Evolutionary conservation across 2,329 filamentous ascomycete species (phyloP).

Genomic region (Pseudogymnoascus sp.): DNA sequence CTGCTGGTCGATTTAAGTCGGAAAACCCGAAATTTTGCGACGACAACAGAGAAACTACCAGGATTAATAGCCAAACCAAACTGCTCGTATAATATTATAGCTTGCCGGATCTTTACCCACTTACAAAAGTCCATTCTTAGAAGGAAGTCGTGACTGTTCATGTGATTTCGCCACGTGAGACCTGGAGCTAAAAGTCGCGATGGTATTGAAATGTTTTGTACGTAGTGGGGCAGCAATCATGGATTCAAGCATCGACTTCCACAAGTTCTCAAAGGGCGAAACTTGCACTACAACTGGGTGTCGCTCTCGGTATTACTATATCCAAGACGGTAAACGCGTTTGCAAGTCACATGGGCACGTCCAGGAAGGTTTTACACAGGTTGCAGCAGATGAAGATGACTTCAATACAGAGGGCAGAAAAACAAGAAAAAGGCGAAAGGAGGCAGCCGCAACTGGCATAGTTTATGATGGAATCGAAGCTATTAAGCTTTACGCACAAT

Average conservation of each 20-base stretch:
- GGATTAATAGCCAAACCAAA: neutral
- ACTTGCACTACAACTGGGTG: conserved; percentile 51
- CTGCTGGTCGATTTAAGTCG: neutral
- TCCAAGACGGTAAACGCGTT: conserved; percentile 55
- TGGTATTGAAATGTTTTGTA: neutral
- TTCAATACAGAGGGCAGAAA: conserved; percentile 52
- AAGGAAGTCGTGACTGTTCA: neutral
- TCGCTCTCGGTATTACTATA: conserved; percentile 48
- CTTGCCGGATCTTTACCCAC: neutral
- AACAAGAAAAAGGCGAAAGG: conserved; percentile 49
- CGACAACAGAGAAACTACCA: neutral
- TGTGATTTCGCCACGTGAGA: conserved; percentile 2
- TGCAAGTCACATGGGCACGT: conserved; percentile 54
- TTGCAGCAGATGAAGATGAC: conserved; percentile 57
- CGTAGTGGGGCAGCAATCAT: conserved; percentile 14
- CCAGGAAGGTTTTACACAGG: conserved; percentile 42
- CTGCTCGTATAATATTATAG: neutral
- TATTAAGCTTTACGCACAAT: conserved; percentile 71
- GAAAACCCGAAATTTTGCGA: neutral
- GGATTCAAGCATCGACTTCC: conserved; percentile 26
- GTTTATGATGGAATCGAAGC: conserved; percentile 60
- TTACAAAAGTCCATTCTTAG: neutral
- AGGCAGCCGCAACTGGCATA: conserved; percentile 43
- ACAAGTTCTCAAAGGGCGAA: conserved; percentile 35
- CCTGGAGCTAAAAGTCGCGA: neutral